These are phyloP conservation scores for Astrocystis sublimbata DNA, from an alignment of 495 filamentous ascomycete genomes.

Conservation along the genomic window DNA sequence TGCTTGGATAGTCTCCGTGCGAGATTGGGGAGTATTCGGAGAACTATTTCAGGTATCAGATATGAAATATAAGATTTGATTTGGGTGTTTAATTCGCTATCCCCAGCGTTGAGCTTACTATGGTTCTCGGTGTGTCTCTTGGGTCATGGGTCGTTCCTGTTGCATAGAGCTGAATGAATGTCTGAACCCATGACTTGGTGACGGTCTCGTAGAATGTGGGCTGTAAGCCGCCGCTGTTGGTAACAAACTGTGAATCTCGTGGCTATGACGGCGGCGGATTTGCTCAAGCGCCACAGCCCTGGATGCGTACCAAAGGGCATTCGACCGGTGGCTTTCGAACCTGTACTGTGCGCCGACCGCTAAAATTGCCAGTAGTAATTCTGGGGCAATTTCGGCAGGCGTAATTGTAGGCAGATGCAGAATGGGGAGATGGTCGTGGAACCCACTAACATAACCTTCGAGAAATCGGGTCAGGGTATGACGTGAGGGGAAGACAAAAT, in stretches of 20 bases:
- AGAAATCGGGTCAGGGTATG: constrained; percentile 66
- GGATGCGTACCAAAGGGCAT: constrained; percentile 69
- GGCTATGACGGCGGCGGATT: constrained; percentile 53
- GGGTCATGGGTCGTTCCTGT: constrained; percentile 51
- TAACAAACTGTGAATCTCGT: constrained; percentile 51
- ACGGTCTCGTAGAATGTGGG: constrained; percentile 52
- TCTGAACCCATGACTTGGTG: constrained; percentile 50
- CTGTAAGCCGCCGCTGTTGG: constrained; percentile 53
- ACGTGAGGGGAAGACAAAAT: constrained; percentile 64
- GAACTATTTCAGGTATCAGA: constrained; percentile 30
- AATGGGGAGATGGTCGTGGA: constrained; percentile 68
- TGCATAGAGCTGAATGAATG: constrained; percentile 55
- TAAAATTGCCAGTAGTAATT: constrained; percentile 63
- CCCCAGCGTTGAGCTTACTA: constrained; percentile 40
- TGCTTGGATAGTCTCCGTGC: constrained; percentile 58
- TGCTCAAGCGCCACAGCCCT: constrained; percentile 56
- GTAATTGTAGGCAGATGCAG: constrained; percentile 65
- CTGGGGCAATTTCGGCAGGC: constrained; percentile 54
- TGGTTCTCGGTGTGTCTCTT: constrained; percentile 53
- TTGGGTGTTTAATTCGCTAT: constrained; percentile 1
- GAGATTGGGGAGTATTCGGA: constrained; percentile 53
- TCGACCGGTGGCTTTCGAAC: constrained; percentile 66
- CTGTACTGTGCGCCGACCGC: constrained; percentile 69
- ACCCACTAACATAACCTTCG: constrained; percentile 67
- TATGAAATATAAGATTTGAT: constrained; percentile 28